Base-by-base conservation (phyloP, 1,139 yeast species). In the Hyphopichia fennica region DNA sequence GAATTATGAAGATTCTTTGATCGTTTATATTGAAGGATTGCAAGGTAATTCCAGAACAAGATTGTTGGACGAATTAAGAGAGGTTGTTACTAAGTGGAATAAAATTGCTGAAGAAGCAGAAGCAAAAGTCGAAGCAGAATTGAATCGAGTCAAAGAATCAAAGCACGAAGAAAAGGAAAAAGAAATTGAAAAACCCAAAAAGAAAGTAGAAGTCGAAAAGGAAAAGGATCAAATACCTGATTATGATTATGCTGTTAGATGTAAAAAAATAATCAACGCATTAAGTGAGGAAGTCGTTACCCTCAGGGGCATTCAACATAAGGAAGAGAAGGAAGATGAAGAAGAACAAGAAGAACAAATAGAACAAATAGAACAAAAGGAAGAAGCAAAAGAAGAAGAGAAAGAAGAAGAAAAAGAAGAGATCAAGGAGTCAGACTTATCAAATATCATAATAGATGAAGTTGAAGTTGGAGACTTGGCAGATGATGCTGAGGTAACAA, bases 1-100 rank as follows among this genome's bases (percentile, higher is more conserved):
- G 1, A 67, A 75, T 2, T 90, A 87, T 53, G 78, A 74, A 38
- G 68, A 61, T 2, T 81, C 82, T 34, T 61, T 90, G 45, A 52
- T 72, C 16, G 61, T 62, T 9, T 91, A 91, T 56, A 63, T 89
- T 39, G 75, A 71, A 34, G 88, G 88, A 2, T 58, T 89, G 27
- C 88, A 84, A 59, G 96, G 96, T 3, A 89, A 87, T 0, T 77
- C 87, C 5, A 67, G 82, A 48, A 78, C 69, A 16, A 69, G 95
- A 48, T 61, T 88, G 15, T 63, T 77, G 9, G 76, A 68, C 4
- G 82, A 79, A 14, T 75, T 85, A 56, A 65, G 62, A 44, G 65
- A 55, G 10, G 73, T 77, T 4, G 65, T 83, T 15, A 60, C 58
- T 1, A 62, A 67, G 39, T 87, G 95, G 93, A 86, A 85, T 50